phyloP scores from a whole-genome alignment of 305 asterid genomes.

The Solanum hybrid region DNA sequence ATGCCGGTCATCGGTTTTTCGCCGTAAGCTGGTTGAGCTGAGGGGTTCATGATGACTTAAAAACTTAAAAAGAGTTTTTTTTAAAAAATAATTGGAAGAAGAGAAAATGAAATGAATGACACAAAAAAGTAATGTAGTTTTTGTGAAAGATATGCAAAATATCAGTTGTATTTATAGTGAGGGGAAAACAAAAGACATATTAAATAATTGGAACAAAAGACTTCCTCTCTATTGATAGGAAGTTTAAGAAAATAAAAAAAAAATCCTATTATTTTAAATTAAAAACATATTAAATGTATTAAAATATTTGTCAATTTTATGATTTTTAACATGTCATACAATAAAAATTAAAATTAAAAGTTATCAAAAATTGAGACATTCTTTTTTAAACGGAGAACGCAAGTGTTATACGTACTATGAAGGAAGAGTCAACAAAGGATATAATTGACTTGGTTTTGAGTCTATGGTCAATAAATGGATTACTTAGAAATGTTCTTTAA shows the following conservation, averaged over 20 bases:
- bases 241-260: background rate
- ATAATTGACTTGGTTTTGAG: background rate
- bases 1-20: background rate
- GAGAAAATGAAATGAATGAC: background rate
- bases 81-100: no score
- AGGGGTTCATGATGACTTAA: background rate
- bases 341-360: background rate
- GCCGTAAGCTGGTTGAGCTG: background rate
- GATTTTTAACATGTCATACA: background rate
- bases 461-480: background rate
- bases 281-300: background rate
- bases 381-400: background rate
- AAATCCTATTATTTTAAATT: background rate
- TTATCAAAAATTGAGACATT: fast-evolving
- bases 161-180: background rate
- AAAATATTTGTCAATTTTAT: background rate
- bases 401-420: background rate
- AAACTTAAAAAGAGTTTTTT: no score
- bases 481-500: background rate
- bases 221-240: background rate
- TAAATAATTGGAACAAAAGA: no score
- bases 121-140: background rate
- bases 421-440: background rate
- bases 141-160: background rate
- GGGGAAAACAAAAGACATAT: no score